These are phyloP conservation scores for Torulaspora franciscae DNA, from an alignment of 805 yeast genomes.

Conservation along the genomic window DNA sequence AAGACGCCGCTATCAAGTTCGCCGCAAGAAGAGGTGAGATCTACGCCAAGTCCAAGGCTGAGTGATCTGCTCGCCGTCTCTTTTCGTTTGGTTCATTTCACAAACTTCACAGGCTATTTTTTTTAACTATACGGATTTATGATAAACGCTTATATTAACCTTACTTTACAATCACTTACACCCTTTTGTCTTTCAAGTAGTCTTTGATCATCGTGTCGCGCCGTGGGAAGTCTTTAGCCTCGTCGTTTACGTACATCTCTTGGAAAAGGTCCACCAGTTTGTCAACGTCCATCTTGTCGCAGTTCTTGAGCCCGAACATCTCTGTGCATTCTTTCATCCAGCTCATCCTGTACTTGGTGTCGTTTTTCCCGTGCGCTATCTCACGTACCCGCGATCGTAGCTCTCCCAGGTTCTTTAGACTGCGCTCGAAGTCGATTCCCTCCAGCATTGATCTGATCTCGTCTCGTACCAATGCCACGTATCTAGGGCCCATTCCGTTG, in stretches of 20 bases:
- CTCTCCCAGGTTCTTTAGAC: slow-evolving; percentile 26
- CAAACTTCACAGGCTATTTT: not conserved
- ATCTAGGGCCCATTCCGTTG: slow-evolving; percentile 35
- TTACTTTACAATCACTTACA: slow-evolving; percentile 4
- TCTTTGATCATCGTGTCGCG: slow-evolving; percentile 8
- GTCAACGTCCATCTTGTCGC: slow-evolving; percentile 24
- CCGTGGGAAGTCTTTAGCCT: slow-evolving; percentile 16
- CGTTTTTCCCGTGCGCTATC: slow-evolving; percentile 12
- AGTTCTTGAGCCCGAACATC: slow-evolving; percentile 26
- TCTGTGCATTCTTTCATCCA: slow-evolving; percentile 34
- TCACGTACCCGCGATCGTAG: slow-evolving; percentile 23
- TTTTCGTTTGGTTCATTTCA: not conserved
- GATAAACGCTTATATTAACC: slow-evolving; percentile 5
- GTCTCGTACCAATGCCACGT: slow-evolving; percentile 30
- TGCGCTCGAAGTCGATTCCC: slow-evolving; percentile 20
- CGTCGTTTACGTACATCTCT: slow-evolving; percentile 19
- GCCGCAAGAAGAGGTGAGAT: slow-evolving; percentile 37
- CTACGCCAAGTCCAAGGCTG: slow-evolving; percentile 21
- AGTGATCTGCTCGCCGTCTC: not conserved
- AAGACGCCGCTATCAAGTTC: slow-evolving; percentile 48
- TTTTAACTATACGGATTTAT: slow-evolving; percentile 11
- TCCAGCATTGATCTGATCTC: slow-evolving; percentile 22
- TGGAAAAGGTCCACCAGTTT: slow-evolving; percentile 20
- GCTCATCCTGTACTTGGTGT: slow-evolving; percentile 30
- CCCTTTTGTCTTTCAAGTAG: slow-evolving; percentile 5